Evolutionary conservation across 169 alveolate species (phyloP), one percentile per base, ranked within the genome.

Genomic region (Eimeria acervulina): DNA sequence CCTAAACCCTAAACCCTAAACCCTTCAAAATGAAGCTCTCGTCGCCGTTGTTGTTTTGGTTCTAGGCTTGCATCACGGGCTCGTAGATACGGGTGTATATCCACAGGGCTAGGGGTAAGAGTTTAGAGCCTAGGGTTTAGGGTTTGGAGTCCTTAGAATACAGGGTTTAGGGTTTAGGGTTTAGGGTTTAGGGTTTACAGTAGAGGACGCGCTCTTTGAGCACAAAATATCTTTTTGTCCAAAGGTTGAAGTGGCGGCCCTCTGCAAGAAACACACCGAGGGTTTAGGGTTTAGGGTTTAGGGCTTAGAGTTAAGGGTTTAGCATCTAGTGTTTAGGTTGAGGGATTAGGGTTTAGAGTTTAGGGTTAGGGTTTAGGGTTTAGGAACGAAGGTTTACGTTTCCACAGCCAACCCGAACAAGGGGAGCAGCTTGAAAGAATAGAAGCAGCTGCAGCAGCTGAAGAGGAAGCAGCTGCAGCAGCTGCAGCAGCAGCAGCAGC

Each of bases 191-290:
- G 2, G 59, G 59, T 51, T 51, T 17, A 51, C 84, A 72, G 84
- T 72, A 72, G 7, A 72, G 42, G 47, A 72, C 84, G 84, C 84
- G 84, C 21, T 72, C 84, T 72, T 72, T 72, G n/a, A 72, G 84
- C 47, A 72, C 84, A 36, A 72, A 72, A 36, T 72, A 72, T 72
- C 84, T 72, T 31, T 31, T 72, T 31, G 84, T 72, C 84, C 84
- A 72, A 38, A 72, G 84, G 84, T 36, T 72, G 84, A 72, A 72
- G 84, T 72, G 84, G 84, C 84, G 84, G 28, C 84, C 84, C 84
- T 72, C 84, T 72, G 84, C 52, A 28, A 21, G 47, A 28, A 72
- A 72, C 10, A 2, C 84, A 1, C 7, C 40, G 7, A 63, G 74
- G n/a, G 31, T 3, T n/a, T 68, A 68, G 80, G 44, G 80, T 68